These are phyloP conservation scores for Capronia epimyces DNA, from an alignment of 2,329 filamentous ascomycete genomes.

Conservation along the genomic window DNA sequence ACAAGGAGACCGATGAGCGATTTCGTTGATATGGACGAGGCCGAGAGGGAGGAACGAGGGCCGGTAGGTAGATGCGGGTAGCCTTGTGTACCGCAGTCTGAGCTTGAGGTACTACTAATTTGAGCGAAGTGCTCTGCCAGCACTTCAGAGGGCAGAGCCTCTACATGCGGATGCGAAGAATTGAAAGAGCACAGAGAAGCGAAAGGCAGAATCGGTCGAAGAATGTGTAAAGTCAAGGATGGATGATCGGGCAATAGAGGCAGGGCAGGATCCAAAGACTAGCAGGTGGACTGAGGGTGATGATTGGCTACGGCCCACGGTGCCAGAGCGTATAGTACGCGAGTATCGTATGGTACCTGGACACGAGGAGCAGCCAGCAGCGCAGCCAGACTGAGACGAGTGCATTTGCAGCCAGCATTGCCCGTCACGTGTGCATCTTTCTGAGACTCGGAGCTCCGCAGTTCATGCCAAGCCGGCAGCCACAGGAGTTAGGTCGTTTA, in stretches of 20 bases:
- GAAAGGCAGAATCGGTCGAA: conserved; percentile 13
- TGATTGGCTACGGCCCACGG: conserved; percentile 3
- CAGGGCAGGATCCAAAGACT: conserved; percentile 13
- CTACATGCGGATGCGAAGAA: conserved; percentile 21
- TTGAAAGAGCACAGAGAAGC: conserved; percentile 24
- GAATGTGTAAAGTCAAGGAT: conserved; percentile 1
- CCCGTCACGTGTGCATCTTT: no score
- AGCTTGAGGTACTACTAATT: conserved; percentile 6
- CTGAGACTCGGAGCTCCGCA: neutral
- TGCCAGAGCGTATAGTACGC: neutral
- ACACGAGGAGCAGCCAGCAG: neutral
- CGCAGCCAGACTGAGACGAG: no score
- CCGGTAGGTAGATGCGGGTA: conserved; percentile 13
- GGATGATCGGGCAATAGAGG: conserved; percentile 15
- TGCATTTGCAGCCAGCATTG: no score
- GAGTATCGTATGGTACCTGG: neutral
- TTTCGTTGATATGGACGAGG: conserved; percentile 1
- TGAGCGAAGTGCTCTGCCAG: conserved; percentile 21
- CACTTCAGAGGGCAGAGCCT: conserved; percentile 13
- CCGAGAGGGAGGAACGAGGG: conserved; percentile 16
- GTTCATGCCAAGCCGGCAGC: neutral
- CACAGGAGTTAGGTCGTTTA: no score
- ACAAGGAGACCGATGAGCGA: neutral
- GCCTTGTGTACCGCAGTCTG: conserved; percentile 17
- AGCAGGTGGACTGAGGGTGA: neutral